Base-by-base conservation (phyloP, 495 filamentous ascomycete species). In the Penicillium bialowiezense region DNA sequence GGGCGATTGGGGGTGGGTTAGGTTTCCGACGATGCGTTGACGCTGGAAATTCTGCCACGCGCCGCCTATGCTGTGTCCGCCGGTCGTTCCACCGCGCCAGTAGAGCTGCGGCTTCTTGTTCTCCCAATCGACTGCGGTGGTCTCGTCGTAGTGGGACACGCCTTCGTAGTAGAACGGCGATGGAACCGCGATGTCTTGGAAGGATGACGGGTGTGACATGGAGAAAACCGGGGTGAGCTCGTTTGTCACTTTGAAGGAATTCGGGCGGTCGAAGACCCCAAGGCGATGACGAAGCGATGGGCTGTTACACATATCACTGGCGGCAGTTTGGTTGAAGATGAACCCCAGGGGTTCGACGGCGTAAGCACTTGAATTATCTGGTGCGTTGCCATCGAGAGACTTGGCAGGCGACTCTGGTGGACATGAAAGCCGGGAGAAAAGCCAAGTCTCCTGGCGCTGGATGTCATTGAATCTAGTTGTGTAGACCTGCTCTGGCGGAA, bases 1-100 rank as follows among this genome's bases (percentile, higher is more conserved):
- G 4, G 41, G 23, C 18, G 46, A 51, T 43, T 44, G 29, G 5
- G 29, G 29, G 12, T 58, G 51, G 0, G 50, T 51, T 29, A 58
- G 10, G 3, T 58, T 58, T 10, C 36, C 55, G 9, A 58, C 44
- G 3, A 54, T 24, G 2, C 41, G 40, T 24, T 59, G 56, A 6
- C 56, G 52, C n/a, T 47, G 44, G 19, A 55, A 43, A 3, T 48
- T 41, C 3, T 21, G 39, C 56, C 52, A 59, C 3, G 15, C 21
- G 12, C 52, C 48, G 7, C 20, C 13, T 1, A n/a, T 21, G 28
- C 52, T 52, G 31, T 52, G 59, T 7, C 68, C 70, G 35, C 75
- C 75, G 0, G 68, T 78, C 6, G 56, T 72, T 8, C 54, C 59
- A 2, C 75, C 75, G 4, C 70, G 63, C 75, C 75, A 78, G 55